Evolutionary conservation across 192 early-diverging fungal species (phyloP).

Genomic region (Linnemannia schmuckeri): DNA sequence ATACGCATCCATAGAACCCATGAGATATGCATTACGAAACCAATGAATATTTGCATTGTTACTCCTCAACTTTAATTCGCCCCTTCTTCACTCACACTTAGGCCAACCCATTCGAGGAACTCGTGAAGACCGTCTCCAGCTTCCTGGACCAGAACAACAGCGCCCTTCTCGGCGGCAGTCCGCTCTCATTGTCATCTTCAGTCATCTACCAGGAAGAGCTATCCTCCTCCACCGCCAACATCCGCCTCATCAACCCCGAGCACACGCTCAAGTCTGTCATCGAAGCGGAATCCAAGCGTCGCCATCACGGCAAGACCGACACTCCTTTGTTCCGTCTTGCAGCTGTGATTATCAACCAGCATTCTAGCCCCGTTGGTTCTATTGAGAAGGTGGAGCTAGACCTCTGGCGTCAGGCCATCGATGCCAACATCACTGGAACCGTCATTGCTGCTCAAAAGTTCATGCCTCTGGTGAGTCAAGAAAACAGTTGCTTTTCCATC

Average conservation of each 20-base stretch:
- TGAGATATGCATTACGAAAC: slow-evolving; percentile 2
- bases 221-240: slow-evolving; percentile 37
- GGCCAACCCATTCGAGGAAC: slow-evolving; percentile 26
- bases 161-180: slow-evolving; percentile 17
- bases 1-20: not conserved
- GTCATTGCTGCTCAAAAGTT: slow-evolving; percentile 48
- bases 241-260: slow-evolving; percentile 29
- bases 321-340: slow-evolving; percentile 31
- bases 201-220: slow-evolving; percentile 39
- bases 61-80: not conserved
- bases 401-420: slow-evolving; percentile 30
- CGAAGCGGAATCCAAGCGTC: slow-evolving; percentile 30
- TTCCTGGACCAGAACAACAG: slow-evolving; percentile 45
- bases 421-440: slow-evolving; percentile 42
- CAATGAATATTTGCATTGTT: not conserved
- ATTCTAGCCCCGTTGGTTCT: slow-evolving; percentile 9
- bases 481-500: not conserved
- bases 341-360: slow-evolving; percentile 43
- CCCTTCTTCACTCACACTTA: not conserved
- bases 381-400: slow-evolving; percentile 44
- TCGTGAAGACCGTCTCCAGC: slow-evolving; percentile 29
- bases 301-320: slow-evolving; percentile 29
- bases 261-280: slow-evolving; percentile 21
- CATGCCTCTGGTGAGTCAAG: slow-evolving; percentile 26
- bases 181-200: not conserved